Conservation (phyloP, 2,329 filamentous ascomycete species). For the Botrytis fragariae region DNA sequence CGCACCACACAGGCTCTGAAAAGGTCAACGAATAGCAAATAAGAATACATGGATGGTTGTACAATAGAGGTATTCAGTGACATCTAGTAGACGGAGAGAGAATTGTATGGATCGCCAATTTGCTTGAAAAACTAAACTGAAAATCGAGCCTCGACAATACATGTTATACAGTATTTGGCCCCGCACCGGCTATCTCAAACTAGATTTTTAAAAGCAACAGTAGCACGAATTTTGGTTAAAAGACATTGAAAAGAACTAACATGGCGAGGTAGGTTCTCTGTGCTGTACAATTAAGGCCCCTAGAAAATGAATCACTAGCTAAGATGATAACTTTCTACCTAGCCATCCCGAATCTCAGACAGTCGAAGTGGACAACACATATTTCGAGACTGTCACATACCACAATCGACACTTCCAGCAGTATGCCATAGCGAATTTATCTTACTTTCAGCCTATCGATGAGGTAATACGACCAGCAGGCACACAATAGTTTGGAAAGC, state of each 20-base stretch:
- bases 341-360: conserved; percentile 25
- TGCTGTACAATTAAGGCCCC: not conserved
- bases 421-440: conserved; percentile 61
- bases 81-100: not conserved
- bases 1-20: not conserved
- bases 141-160: conserved; percentile 1
- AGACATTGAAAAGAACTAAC: not conserved
- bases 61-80: not conserved
- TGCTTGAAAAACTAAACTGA: not conserved
- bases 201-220: not conserved
- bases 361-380: conserved; percentile 53
- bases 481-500: not conserved
- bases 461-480: conserved; percentile 51
- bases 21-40: not conserved
- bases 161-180: not conserved
- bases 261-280: conserved; percentile 15
- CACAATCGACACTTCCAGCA: conserved; percentile 66
- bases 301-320: conserved; percentile 2
- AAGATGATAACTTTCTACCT: not conserved
- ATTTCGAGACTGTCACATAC: conserved; percentile 57
- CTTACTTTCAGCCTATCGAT: conserved; percentile 68
- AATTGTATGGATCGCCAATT: conserved; percentile 7
- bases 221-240: not conserved
- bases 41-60: not conserved
- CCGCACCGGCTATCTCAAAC: not conserved